Evolutionary conservation across 2,329 filamentous ascomycete genomes (phyloP).

Genomic region (Cordyceps militaris): DNA sequence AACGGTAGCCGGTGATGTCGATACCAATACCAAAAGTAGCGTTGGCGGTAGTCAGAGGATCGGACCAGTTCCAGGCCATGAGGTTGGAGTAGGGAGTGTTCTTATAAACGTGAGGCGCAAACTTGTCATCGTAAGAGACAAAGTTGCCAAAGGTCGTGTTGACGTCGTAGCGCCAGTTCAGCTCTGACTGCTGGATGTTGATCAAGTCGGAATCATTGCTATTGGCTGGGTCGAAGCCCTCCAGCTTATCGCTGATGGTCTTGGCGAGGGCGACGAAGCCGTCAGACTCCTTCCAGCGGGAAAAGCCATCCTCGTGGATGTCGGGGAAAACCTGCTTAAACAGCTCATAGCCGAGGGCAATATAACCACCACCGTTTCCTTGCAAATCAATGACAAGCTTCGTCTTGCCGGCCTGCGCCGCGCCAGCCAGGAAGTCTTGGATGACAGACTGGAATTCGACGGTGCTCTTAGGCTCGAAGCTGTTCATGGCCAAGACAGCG

Average conservation of each 20-base stretch:
- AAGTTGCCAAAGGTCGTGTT: slow-evolving; percentile 42
- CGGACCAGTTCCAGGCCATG: slow-evolving; percentile 44
- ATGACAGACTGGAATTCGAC: slow-evolving; percentile 29
- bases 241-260: slow-evolving; percentile 32
- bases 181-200: slow-evolving; percentile 41
- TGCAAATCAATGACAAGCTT: slow-evolving; percentile 54
- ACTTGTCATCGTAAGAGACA: slow-evolving; percentile 39
- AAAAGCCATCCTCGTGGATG: slow-evolving; percentile 33
- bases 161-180: slow-evolving; percentile 46
- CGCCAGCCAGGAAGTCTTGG: slow-evolving; percentile 29
- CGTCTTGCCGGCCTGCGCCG: slow-evolving; percentile 42
- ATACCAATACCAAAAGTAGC: slow-evolving; percentile 26
- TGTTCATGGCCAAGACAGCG: slow-evolving; percentile 24
- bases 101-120: slow-evolving; percentile 32
- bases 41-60: slow-evolving; percentile 35
- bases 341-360: slow-evolving; percentile 54
- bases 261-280: slow-evolving; percentile 39
- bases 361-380: slow-evolving; percentile 51
- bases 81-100: slow-evolving; percentile 48
- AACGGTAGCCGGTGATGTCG: slow-evolving; percentile 41
- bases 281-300: slow-evolving; percentile 31
- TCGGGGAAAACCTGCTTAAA: slow-evolving; percentile 48
- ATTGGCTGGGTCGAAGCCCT: slow-evolving; percentile 39
- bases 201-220: slow-evolving; percentile 28
- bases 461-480: slow-evolving; percentile 22